A percentile compares a stretch with the other conserved stretches of the same genome.
Conservation (phyloP, 768 basidiomycete species). For the Termitomyces sp. region DNA sequence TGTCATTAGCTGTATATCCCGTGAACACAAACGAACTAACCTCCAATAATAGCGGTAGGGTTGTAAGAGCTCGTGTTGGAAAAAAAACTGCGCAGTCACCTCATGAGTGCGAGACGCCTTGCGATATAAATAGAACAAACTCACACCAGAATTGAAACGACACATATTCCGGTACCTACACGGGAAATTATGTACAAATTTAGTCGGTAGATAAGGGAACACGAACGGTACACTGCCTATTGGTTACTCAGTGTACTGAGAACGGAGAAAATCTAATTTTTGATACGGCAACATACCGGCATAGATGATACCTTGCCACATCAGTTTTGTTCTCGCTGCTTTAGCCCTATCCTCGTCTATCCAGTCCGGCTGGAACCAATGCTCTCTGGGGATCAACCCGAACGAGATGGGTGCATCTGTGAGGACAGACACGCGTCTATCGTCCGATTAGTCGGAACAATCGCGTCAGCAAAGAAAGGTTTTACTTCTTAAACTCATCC, state of each 20-base stretch:
- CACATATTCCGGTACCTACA: slow-evolving; percentile 90
- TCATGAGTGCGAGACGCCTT: neutral
- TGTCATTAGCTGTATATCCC: neutral
- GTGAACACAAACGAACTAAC: slow-evolving; percentile 20
- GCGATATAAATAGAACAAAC: slow-evolving; percentile 18
- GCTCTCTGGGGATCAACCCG: slow-evolving; percentile 66
- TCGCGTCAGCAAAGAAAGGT: neutral
- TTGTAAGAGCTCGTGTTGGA: slow-evolving; percentile 68
- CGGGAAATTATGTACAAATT: neutral
- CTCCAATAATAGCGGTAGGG: slow-evolving; percentile 84
- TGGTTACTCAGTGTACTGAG: slow-evolving; percentile 5
- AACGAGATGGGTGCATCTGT: slow-evolving; percentile 58
- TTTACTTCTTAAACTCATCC: slow-evolving; percentile 64
- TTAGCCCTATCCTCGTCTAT: slow-evolving; percentile 69
- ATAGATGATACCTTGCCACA: slow-evolving; percentile 56
- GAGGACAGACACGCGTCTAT: slow-evolving; percentile 35
- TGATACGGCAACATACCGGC: slow-evolving; percentile 35
- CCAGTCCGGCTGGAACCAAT: slow-evolving; percentile 80
- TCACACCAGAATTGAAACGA: slow-evolving; percentile 86
- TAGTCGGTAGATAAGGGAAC: neutral
- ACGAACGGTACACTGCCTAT: slow-evolving; percentile 73
- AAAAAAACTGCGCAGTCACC: slow-evolving; percentile 60
- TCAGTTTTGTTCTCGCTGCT: slow-evolving; percentile 56
- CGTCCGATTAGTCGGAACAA: neutral
- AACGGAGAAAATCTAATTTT: neutral